A percentile compares a stretch with the other conserved stretches of the same genome.
Conservation (phyloP, 768 basidiomycete genomes). For the Leccinum arenicola region DNA sequence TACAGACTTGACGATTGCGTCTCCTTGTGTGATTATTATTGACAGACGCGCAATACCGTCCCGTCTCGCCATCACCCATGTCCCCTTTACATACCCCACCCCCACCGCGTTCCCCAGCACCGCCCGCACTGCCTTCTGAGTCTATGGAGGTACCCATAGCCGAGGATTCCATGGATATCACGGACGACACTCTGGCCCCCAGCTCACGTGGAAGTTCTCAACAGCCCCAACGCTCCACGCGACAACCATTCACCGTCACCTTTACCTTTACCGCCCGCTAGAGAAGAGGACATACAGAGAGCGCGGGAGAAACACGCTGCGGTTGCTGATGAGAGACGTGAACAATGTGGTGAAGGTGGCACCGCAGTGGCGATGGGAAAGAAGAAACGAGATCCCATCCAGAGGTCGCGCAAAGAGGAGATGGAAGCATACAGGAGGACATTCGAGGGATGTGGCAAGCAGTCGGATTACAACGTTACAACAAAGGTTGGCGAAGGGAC, state of each 20-base stretch:
- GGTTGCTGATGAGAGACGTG: constrained; percentile 9
- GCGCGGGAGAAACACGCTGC: constrained; percentile 27
- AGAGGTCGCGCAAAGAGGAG: constrained; percentile 63
- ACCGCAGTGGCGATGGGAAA: constrained; percentile 3
- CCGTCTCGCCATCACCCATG: constrained; percentile 21
- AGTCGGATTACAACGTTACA: constrained; percentile 75
- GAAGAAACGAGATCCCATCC: constrained; percentile 42
- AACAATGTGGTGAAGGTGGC: constrained; percentile 2
- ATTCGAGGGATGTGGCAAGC: constrained; percentile 68
- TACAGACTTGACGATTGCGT: not conserved
- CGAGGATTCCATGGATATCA: constrained; percentile 11
- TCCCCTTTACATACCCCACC: constrained; percentile 23
- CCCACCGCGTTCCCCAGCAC: constrained; percentile 25
- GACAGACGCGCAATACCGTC: constrained; percentile 19
- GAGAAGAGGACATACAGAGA: constrained; percentile 25
- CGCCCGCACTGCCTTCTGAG: constrained; percentile 33
- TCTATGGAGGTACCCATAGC: constrained; percentile 31
- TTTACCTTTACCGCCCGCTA: constrained; percentile 31
- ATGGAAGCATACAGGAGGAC: constrained; percentile 60
- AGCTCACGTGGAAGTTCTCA: constrained; percentile 40
- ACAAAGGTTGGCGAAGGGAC: constrained; percentile 96
- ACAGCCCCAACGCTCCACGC: constrained; percentile 46
- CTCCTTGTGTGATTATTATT: constrained; percentile 1
- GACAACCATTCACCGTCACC: constrained; percentile 46
- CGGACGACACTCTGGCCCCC: constrained; percentile 34